A percentile compares a stretch with the other conserved stretches of the same genome.
These are phyloP conservation scores for Claviceps pazoutovae DNA, from an alignment of 2,329 filamentous ascomycete genomes.

Conservation along the genomic window DNA sequence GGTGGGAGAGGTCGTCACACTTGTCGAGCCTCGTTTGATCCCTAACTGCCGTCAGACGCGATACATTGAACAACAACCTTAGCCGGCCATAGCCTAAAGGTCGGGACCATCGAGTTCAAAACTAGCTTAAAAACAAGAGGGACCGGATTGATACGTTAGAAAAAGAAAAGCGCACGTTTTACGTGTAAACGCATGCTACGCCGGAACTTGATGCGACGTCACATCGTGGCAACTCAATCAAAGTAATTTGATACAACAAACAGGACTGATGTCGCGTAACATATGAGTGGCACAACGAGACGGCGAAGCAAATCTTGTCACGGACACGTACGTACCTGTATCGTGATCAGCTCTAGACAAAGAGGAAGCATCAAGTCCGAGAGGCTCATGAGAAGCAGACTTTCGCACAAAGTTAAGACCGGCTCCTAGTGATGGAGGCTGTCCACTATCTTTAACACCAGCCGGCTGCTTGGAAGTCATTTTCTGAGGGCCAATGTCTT, in stretches of 20 bases:
- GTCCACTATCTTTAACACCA: neutral
- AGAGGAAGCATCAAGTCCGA: conserved; percentile 1
- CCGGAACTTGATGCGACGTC: neutral
- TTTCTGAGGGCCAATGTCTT: neutral
- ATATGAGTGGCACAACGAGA: neutral
- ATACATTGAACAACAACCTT: neutral
- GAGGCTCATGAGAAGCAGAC: conserved; percentile 8
- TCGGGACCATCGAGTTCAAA: too few species aligned
- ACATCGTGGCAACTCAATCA: neutral
- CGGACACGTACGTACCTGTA: neutral
- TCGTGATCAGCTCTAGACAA: conserved; percentile 4
- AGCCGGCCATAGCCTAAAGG: neutral
- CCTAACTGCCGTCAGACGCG: neutral
- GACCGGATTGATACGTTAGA: neutral
- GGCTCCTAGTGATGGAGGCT: conserved; percentile 1
- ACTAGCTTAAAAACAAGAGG: neutral
- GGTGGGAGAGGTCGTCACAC: conserved; percentile 1
- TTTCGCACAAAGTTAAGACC: conserved; percentile 6
- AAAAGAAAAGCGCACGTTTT: neutral
- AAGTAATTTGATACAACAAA: neutral
- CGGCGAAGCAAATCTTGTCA: neutral
- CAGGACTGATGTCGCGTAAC: neutral
- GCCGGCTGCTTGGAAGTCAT: neutral
- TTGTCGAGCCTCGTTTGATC: conserved; percentile 1
- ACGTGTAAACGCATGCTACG: too few species aligned